These are phyloP conservation scores for Paracamarosporium sp. DNA, from an alignment of 2,329 filamentous ascomycete species.

Conservation along the genomic window DNA sequence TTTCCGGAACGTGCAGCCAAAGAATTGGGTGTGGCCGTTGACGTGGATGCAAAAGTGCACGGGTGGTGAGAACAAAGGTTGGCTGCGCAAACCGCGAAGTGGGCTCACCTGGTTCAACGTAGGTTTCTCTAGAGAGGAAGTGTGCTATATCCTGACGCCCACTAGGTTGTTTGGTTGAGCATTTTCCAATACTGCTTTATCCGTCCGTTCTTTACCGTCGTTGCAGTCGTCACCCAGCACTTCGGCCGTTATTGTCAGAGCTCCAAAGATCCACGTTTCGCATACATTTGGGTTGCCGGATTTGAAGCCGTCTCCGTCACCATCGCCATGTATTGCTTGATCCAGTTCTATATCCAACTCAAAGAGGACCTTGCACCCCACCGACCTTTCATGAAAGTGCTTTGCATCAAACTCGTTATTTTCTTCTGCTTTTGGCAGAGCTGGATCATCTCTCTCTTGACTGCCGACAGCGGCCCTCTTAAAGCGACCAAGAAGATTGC, in stretches of 20 bases:
- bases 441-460: constrained; percentile 66
- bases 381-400: constrained; percentile 77
- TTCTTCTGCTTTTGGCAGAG: constrained; percentile 90
- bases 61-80: constrained; percentile 69
- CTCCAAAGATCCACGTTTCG: constrained; percentile 77
- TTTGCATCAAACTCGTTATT: constrained; percentile 89
- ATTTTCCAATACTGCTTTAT: constrained; percentile 89
- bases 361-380: constrained; percentile 72
- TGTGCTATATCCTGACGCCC: constrained; percentile 23
- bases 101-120: constrained; percentile 90
- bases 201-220: constrained; percentile 78
- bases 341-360: constrained; percentile 86
- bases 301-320: constrained; percentile 76
- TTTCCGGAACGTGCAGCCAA: constrained; percentile 72
- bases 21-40: constrained; percentile 78
- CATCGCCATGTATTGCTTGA: constrained; percentile 86
- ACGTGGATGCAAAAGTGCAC: constrained; percentile 74
- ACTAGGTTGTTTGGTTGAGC: constrained; percentile 74
- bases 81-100: constrained; percentile 76
- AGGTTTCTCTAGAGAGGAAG: constrained; percentile 14
- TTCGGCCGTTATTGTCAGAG: constrained; percentile 77
- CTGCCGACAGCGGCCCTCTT: constrained; percentile 67
- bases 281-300: constrained; percentile 81
- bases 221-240: constrained; percentile 75
- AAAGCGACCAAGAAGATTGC: constrained; percentile 68